Conservation (phyloP, 2,329 filamentous ascomycete genomes). For the Cytospora paraplurivora region DNA sequence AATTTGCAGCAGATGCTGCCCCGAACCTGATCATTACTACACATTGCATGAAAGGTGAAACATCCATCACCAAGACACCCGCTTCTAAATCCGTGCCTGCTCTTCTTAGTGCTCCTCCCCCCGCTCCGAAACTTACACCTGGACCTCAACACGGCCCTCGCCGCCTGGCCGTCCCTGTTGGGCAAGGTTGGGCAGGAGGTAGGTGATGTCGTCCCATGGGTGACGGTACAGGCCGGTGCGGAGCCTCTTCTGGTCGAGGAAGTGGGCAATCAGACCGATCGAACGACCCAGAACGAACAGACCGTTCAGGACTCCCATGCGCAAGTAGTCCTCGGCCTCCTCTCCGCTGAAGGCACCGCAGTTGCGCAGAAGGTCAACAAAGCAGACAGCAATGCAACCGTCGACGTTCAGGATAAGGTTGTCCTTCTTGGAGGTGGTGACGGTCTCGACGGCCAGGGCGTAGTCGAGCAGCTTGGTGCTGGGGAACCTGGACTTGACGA, state of each 20-base stretch:
- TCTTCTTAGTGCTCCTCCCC: constrained; percentile 8
- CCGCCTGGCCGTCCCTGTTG: constrained; percentile 70
- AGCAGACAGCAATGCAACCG: constrained; percentile 97
- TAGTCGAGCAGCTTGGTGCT: constrained; percentile 98
- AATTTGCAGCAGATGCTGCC: constrained; percentile 26
- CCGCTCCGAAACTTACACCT: constrained; percentile 55
- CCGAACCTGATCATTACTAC: constrained; percentile 29
- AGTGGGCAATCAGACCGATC: constrained; percentile 99
- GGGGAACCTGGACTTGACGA: constrained; percentile 96
- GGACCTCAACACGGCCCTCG: constrained; percentile 89
- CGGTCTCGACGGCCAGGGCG: constrained; percentile 94
- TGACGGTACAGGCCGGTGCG: constrained; percentile 98
- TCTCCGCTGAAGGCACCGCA: constrained; percentile 94
- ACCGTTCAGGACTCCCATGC: constrained; percentile 99
- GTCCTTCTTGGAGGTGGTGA: constrained; percentile 99
- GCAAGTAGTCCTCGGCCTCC: constrained; percentile 98
- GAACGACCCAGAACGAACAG: constrained; percentile 96
- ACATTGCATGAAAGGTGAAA: constrained; percentile 24
- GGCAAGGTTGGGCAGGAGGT: constrained; percentile 80
- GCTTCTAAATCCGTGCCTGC: constrained; percentile 26
- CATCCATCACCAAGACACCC: constrained; percentile 16
- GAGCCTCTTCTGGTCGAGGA: constrained; percentile 99
- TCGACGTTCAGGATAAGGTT: constrained; percentile 99
- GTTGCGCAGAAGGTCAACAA: constrained; percentile 96
- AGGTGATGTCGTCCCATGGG: constrained; percentile 98